These are phyloP conservation scores for Coccomyxa sp. DNA, from an alignment of 139 green algal species.

Conservation along the genomic window DNA sequence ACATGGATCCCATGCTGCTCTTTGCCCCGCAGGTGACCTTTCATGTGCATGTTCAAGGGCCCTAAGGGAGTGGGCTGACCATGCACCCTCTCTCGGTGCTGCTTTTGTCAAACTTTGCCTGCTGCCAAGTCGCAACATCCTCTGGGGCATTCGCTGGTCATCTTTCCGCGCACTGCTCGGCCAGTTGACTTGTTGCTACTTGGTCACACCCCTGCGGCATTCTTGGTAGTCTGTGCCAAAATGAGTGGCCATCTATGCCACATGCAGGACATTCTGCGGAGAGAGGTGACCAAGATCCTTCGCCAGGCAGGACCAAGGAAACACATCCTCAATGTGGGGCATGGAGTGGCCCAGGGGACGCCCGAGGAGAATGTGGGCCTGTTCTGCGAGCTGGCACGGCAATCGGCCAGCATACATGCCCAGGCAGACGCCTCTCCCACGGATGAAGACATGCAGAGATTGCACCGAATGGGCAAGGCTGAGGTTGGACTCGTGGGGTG, in stretches of 20 bases:
- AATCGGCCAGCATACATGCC: slow-evolving; percentile 36
- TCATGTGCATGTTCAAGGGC: neutral
- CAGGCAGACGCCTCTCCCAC: neutral
- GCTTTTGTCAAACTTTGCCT: too few relatives aligned
- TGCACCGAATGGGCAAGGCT: neutral
- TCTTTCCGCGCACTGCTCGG: too few relatives aligned
- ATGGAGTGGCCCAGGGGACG: slow-evolving; percentile 93
- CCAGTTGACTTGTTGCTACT: neutral
- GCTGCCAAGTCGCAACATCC: too few relatives aligned
- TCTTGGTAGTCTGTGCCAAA: neutral
- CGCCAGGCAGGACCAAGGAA: slow-evolving; percentile 69
- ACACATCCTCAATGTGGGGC: slow-evolving; percentile 97
- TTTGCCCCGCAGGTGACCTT: slow-evolving; percentile 63
- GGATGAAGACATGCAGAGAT: neutral
- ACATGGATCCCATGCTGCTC: slow-evolving; percentile 91
- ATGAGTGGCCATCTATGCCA: neutral
- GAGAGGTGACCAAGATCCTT: slow-evolving; percentile 67
- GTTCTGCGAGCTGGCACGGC: slow-evolving; percentile 76
- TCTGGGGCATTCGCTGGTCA: too few relatives aligned
- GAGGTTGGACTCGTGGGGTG: neutral
- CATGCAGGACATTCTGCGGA: slow-evolving; percentile 62
- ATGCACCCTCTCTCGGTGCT: too few relatives aligned
- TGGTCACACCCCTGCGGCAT: neutral
- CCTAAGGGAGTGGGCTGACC: too few relatives aligned
- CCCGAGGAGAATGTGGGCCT: slow-evolving; percentile 79